These are phyloP conservation scores for Volvariella volvacea DNA, from an alignment of 1,284 basidiomycete genomes.

Conservation along the genomic window DNA sequence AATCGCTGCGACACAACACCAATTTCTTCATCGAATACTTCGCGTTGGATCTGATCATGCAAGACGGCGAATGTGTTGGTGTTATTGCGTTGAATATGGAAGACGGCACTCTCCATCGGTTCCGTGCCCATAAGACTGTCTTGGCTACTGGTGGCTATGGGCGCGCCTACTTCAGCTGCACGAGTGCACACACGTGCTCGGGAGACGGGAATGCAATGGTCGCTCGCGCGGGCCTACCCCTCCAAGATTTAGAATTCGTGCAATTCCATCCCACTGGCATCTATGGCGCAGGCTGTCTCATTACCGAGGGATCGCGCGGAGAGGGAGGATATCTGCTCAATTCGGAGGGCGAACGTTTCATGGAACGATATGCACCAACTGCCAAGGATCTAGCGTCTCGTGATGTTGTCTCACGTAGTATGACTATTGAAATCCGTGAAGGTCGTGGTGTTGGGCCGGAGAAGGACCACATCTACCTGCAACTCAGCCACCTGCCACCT, in stretches of 20 bases:
- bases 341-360: conserved; percentile 99
- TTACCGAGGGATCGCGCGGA: conserved; percentile 98
- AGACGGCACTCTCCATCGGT: conserved; percentile 97
- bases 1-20: conserved; percentile 98
- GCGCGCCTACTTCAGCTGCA: conserved; percentile 98
- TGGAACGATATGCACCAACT: conserved; percentile 99
- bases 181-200: conserved; percentile 97
- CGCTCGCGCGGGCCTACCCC: conserved; percentile 89
- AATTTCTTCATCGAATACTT: conserved; percentile 99
- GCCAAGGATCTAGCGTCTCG: conserved; percentile 99
- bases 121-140: conserved; percentile 98
- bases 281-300: conserved; percentile 98
- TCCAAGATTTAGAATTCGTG: conserved; percentile 98
- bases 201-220: conserved; percentile 99
- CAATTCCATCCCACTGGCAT: conserved; percentile 99
- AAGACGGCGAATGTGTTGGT: conserved; percentile 98
- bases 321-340: conserved; percentile 99
- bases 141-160: conserved; percentile 98
- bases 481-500: conserved; percentile 95
- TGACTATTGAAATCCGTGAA: conserved; percentile 99
- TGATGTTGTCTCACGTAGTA: conserved; percentile 98
- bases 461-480: conserved; percentile 96
- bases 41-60: conserved; percentile 97
- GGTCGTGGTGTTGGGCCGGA: conserved; percentile 99
- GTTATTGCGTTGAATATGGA: conserved; percentile 99